Base-by-base conservation (phyloP, 805 yeast species). In the Maudiozyma turicensis region DNA sequence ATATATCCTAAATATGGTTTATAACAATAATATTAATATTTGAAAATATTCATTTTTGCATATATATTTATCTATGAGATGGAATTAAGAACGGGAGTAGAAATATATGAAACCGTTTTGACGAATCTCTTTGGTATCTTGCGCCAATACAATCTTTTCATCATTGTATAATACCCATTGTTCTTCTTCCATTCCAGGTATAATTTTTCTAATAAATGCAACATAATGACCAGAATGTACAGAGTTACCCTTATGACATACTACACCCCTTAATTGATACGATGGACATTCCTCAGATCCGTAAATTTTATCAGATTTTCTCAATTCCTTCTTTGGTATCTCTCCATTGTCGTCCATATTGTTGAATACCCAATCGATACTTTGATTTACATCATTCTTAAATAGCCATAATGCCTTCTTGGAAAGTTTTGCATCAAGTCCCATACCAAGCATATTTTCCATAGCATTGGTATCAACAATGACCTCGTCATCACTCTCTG, bases 171-270 rank as follows among this genome's bases (percentile, higher is more conserved):
- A 69, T 2, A 84, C 82, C 95, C 95, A 88, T 47, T 72, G 68
- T 10, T 53, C 60, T 39, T 6, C 30, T 11, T 26, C 5, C 47
- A 58, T 63, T 1, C 71, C 74, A 2, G 69, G 68, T 8, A 61
- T 51, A 1, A 11, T 1, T 51, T 78, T 76, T 49, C 72, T 75
- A 33, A 86, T 71, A 58, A 84, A 89, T 1, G 82, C 86, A 40
- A 90, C 96, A 64, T 89, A 89, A 64, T 89, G 97, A 0, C 96
- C 96, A 0, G 95, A 86, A 56, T 90, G 96, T 1, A 87, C 84
- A 10, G 95, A 84, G 2, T 80, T 73, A 7, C 97, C 97, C 64
- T 89, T 90, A 65, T 89, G 97, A 62, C 96, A 88, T 13, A 90
- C 72, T 5, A 86, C 82, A 0, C 84, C 84, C 42, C 74, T 71